phyloP scores from a whole-genome alignment of 257 asterid genomes.

The Penstemon eatonii region DNA sequence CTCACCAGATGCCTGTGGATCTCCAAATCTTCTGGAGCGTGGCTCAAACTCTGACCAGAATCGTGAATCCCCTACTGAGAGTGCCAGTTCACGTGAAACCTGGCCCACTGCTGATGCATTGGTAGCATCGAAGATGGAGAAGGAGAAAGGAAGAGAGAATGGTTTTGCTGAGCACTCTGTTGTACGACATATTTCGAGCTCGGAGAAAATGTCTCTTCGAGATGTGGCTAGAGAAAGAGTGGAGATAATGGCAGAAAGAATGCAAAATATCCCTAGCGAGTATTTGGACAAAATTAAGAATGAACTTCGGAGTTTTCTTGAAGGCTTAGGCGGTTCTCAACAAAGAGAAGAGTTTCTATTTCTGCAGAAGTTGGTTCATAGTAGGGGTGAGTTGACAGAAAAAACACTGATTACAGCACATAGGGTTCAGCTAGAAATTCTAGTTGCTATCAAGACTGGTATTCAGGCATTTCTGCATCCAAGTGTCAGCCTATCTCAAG shows the following conservation, averaged over 20 bases:
- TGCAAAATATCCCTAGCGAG: constrained; percentile 81
- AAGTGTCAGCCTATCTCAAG: constrained; percentile 87
- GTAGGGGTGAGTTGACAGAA: constrained; percentile 80
- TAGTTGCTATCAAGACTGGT: constrained; percentile 85
- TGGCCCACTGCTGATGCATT: constrained; percentile 87
- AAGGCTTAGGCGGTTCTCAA: constrained; percentile 83
- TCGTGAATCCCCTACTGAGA: constrained; percentile 86
- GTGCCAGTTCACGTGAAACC: constrained; percentile 95
- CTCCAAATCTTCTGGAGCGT: constrained; percentile 77
- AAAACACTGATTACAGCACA: constrained; percentile 62
- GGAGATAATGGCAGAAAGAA: constrained; percentile 70
- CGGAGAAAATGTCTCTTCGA: constrained; percentile 71
- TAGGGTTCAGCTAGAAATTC: constrained; percentile 83
- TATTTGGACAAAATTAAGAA: constrained; percentile 74
- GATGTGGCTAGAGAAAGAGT: constrained; percentile 85
- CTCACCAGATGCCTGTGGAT: constrained; percentile 74
- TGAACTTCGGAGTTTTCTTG: constrained; percentile 79
- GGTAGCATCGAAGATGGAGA: constrained; percentile 55
- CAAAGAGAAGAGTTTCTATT: constrained; percentile 81
- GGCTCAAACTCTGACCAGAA: constrained; percentile 79
- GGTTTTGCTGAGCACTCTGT: constrained; percentile 78
- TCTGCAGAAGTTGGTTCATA: constrained; percentile 82
- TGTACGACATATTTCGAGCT: constrained; percentile 57
- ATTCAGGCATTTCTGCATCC: constrained; percentile 96
- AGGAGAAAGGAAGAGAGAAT: constrained; percentile 68